These are phyloP conservation scores for Botryotinia narcissicola DNA, from an alignment of 2,329 filamentous ascomycete genomes.

Conservation along the genomic window DNA sequence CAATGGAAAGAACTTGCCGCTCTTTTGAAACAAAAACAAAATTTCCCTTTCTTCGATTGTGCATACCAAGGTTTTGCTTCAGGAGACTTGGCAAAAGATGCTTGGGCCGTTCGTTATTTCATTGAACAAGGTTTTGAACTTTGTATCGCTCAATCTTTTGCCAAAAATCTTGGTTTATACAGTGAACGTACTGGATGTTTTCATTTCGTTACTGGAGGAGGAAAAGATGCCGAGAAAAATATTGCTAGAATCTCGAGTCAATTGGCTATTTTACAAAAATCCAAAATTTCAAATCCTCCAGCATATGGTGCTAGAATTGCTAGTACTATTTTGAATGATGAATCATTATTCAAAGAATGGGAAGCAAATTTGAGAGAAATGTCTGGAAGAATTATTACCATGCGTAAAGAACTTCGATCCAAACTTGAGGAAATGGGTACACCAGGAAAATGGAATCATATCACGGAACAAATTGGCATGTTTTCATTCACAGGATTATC, in stretches of 20 bases:
- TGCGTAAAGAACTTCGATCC: constrained; percentile 74
- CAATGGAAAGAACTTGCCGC: constrained; percentile 91
- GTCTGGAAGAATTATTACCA: constrained; percentile 91
- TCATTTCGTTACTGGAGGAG: constrained; percentile 81
- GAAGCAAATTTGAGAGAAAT: constrained; percentile 88
- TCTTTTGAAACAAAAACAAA: constrained; percentile 71
- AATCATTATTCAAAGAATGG: constrained; percentile 78
- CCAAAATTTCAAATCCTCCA: constrained; percentile 95
- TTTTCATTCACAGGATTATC: constrained; percentile 87
- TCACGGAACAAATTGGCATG: constrained; percentile 99
- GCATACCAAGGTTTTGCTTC: constrained; percentile 98
- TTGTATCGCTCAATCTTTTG: constrained; percentile 87
- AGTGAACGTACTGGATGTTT: constrained; percentile 95
- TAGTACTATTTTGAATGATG: constrained; percentile 78
- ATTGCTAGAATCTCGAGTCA: constrained; percentile 74
- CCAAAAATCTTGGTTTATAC: constrained; percentile 97
- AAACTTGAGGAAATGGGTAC: constrained; percentile 84
- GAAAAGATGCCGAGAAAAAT: constrained; percentile 59
- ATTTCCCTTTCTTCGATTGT: constrained; percentile 98
- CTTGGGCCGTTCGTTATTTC: constrained; percentile 92
- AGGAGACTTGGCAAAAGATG: constrained; percentile 79
- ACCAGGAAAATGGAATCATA: constrained; percentile 92
- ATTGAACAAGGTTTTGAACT: constrained; percentile 88
- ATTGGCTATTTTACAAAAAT: constrained; percentile 89
- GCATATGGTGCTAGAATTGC: constrained; percentile 92